Evolutionary conservation across 164 flowering plant species (phyloP).

Genomic region (Annona squamosa): DNA sequence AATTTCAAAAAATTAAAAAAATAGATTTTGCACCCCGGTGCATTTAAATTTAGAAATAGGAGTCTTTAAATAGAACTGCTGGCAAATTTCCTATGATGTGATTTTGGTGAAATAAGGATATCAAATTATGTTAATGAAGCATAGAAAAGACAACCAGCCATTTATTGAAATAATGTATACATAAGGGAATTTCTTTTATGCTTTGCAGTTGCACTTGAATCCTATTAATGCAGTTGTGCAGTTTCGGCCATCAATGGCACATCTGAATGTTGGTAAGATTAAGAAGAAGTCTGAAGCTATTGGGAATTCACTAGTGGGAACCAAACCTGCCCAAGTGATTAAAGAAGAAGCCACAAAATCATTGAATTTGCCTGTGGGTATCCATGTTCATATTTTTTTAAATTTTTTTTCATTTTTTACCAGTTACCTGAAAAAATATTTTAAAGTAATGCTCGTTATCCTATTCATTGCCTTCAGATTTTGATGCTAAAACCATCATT

Average conservation of each 20-base stretch:
- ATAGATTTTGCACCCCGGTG: too few relatives aligned
- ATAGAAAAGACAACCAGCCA: too few relatives aligned
- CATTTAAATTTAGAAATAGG: too few relatives aligned
- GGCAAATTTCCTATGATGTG: too few relatives aligned
- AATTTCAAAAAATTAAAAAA: too few relatives aligned
- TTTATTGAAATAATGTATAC: too few relatives aligned
- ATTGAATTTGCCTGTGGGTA: not conserved
- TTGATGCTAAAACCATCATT: not conserved
- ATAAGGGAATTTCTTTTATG: slow-evolving; percentile 5
- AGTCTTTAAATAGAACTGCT: too few relatives aligned
- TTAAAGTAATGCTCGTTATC: not conserved
- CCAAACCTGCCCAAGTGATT: slow-evolving; percentile 28
- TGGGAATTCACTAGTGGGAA: slow-evolving; percentile 12
- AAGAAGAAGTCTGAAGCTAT: slow-evolving; percentile 22
- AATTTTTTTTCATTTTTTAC: too few relatives aligned
- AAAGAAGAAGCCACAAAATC: slow-evolving; percentile 10
- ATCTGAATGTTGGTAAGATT: slow-evolving; percentile 18
- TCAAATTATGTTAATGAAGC: too few relatives aligned
- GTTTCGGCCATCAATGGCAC: slow-evolving; percentile 70
- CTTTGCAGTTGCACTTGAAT: slow-evolving; percentile 81
- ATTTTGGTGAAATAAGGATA: too few relatives aligned
- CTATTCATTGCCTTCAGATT: not conserved
- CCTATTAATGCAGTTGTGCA: slow-evolving; percentile 83
- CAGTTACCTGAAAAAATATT: too few relatives aligned
- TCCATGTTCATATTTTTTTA: not conserved